Evolutionary conservation across 1,284 basidiomycete species (phyloP), one percentile per base, ranked within the genome.

Genomic region (Leccinum griseonigrum): DNA sequence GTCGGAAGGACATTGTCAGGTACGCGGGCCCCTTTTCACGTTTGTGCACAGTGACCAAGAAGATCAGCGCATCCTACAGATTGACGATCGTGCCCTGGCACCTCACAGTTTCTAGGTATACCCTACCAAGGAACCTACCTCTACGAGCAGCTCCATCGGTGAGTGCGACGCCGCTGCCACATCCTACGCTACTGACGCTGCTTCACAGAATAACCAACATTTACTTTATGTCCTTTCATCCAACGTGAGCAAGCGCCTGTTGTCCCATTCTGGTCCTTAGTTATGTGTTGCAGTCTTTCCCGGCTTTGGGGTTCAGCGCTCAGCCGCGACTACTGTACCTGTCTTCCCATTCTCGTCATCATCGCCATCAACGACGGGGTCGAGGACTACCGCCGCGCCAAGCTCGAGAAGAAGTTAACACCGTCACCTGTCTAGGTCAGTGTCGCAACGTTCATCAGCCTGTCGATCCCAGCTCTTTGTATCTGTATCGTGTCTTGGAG

Each of bases 341-440:
- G 93, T 74, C 77, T 98, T 28, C 96, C 96, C 0, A 97, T 98
- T 66, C 76, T 98, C 52, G 75, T 81, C 34, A 91, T 97, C 63
- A 98, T 96, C 7, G 96, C 91, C 10, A 87, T 97, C 78, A 98
- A 98, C 76, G 96, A 98, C 74, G 94, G 88, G 10, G 81, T 98
- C 60, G 97, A 98, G 78, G 97, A 98, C 77, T 96, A 94, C 74
- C 87, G 95, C 22, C 85, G 96, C 63, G 91, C 92, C 4, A 73
- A 78, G 4, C 82, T 97, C 52, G 97, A 98, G 92, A 97, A 67
- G 86, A 95, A 71, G 94, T 96, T 68, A 97, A 97, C 78, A 95
- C 88, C 8, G 87, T 89, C 13, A 96, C 94, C 0, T 90, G 91
- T 66, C 85, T 98, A 9, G 91, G 87, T 8, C 85, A 90, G 64